These are phyloP conservation scores for Pezicula radicicola DNA, from an alignment of 2,329 filamentous ascomycete genomes.

Conservation along the genomic window DNA sequence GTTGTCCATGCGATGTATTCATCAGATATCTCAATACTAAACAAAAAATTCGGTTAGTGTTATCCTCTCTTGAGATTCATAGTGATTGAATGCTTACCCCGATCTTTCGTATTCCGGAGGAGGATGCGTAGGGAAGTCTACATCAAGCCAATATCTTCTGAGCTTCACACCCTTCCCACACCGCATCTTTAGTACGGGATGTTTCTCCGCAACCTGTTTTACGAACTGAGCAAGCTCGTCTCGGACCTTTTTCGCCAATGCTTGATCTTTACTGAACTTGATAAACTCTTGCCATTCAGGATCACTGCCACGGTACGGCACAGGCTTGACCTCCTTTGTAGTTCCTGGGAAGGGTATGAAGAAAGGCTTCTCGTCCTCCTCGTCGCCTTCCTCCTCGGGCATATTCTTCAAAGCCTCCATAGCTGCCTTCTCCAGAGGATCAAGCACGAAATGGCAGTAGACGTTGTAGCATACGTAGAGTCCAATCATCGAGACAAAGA, in stretches of 20 bases:
- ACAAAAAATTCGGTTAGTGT: conserved; percentile 9
- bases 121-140: conserved; percentile 56
- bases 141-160: conserved; percentile 54
- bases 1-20: conserved; percentile 46
- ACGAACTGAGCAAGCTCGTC: conserved; percentile 44
- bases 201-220: conserved; percentile 37
- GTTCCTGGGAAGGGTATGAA: conserved; percentile 65
- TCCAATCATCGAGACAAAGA: conserved; percentile 30
- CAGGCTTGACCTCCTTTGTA: conserved; percentile 42
- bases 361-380: conserved; percentile 41
- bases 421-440: conserved; percentile 36
- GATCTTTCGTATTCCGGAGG: conserved; percentile 57
- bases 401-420: conserved; percentile 36
- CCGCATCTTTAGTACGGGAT: conserved; percentile 38
- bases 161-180: conserved; percentile 47
- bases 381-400: conserved; percentile 38
- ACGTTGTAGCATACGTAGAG: conserved; percentile 36
- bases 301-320: conserved; percentile 52
- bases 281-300: conserved; percentile 63
- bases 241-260: conserved; percentile 35
- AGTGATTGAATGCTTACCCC: conserved; percentile 45
- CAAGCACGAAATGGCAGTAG: conserved; percentile 44
- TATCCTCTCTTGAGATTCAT: conserved; percentile 9
- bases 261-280: conserved; percentile 51
- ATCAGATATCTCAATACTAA: conserved; percentile 47